These are phyloP conservation scores for Globisporangium heterothallicum DNA, from an alignment of 352 stramenopile species.

Conservation along the genomic window DNA sequence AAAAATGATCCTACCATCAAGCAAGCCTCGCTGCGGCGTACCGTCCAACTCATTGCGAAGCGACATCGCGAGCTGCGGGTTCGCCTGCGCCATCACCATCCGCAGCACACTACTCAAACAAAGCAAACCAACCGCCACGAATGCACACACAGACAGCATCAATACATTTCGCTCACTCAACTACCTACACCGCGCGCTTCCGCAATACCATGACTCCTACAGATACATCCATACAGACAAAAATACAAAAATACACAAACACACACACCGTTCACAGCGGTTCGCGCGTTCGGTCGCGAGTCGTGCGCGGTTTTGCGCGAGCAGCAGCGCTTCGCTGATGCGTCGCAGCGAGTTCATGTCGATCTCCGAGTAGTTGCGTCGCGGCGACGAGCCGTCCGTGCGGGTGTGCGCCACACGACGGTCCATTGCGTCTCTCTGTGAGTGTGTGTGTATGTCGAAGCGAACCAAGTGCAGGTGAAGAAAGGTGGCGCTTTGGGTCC, in stretches of 20 bases:
- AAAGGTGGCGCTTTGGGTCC: not conserved
- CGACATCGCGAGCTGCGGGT: constrained; percentile 12
- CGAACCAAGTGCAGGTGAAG: not conserved
- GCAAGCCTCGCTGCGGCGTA: constrained; percentile 2
- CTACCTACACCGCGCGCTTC: no score
- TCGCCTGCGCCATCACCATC: constrained; percentile 15
- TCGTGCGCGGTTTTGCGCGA: constrained; percentile 64
- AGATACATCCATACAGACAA: constrained; percentile 6
- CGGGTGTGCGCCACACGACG: not conserved
- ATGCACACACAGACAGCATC: constrained; percentile 4
- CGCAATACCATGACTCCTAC: no score
- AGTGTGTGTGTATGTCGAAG: not conserved
- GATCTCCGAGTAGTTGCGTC: constrained; percentile 38
- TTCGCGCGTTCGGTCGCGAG: constrained; percentile 54
- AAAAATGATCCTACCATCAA: no score
- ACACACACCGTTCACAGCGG: constrained; percentile 56
- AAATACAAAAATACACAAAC: not conserved
- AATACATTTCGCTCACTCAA: no score
- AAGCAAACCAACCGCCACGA: no score
- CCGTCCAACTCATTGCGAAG: constrained; percentile 11
- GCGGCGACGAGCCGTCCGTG: constrained; percentile 16
- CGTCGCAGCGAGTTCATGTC: constrained; percentile 56
- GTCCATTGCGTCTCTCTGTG: not conserved
- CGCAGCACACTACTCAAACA: constrained; percentile 10
- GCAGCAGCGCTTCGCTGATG: constrained; percentile 61